Percentiles rank a stretch among this genome's conserved stretches.
phyloP scores from a whole-genome alignment of 148 eudicot genomes.

The Dianthus caryophyllus region DNA sequence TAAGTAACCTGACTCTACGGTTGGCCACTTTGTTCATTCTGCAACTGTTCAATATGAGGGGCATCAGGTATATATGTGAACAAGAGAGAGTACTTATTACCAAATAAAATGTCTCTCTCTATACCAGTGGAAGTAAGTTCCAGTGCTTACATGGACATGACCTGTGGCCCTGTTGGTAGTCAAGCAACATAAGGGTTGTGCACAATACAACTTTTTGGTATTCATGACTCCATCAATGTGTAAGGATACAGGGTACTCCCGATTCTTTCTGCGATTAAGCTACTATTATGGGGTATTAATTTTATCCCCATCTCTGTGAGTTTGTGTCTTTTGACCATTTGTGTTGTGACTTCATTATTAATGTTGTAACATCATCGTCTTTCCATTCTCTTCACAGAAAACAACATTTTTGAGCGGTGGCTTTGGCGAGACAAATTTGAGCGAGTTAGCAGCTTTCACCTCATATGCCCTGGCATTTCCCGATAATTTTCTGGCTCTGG shows the following conservation, averaged over 20 bases:
- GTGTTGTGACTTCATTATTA: conserved; percentile 11
- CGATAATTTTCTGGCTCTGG: conserved; percentile 79
- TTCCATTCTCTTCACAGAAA: conserved; percentile 41
- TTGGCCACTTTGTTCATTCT: no score
- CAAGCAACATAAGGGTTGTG: background rate
- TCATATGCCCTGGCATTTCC: conserved; percentile 96
- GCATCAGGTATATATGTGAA: background rate
- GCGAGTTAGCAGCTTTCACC: conserved; percentile 94
- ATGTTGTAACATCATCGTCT: conserved; percentile 11
- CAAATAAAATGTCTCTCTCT: background rate
- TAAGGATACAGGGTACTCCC: background rate
- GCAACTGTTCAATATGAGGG: background rate
- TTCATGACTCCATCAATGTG: conserved; percentile 1
- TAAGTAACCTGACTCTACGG: no score
- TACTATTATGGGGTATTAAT: conserved; percentile 1
- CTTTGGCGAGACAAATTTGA: conserved; percentile 83
- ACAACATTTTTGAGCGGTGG: conserved; percentile 45
- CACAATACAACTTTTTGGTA: background rate
- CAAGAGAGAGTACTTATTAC: background rate
- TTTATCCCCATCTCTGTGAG: background rate
- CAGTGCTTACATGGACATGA: background rate
- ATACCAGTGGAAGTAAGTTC: background rate
- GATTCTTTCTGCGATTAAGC: conserved; percentile 3
- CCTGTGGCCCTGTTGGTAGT: conserved; percentile 8
- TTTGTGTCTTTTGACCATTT: conserved; percentile 3